Evolutionary conservation across 2,329 filamentous ascomycete species (phyloP).

Genomic region (Saccharata proteae): DNA sequence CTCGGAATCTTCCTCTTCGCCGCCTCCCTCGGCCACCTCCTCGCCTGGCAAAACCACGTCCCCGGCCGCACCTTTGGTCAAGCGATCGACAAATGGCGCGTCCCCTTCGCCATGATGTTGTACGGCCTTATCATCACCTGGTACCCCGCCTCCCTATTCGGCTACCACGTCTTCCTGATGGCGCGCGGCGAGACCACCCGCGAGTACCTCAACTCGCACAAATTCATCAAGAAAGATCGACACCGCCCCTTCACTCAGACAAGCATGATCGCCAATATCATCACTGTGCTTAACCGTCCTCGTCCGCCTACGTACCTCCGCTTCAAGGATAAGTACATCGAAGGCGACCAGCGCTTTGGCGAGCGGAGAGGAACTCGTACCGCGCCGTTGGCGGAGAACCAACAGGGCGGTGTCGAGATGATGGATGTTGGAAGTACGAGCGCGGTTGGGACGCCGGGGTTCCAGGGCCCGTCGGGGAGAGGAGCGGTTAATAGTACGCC

Average conservation of each 20-base stretch:
- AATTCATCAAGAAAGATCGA: slow-evolving; percentile 83
- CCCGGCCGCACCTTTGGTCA: slow-evolving; percentile 51
- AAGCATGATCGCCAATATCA: slow-evolving; percentile 63
- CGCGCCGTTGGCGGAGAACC: slow-evolving; percentile 36
- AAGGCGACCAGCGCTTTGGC: slow-evolving; percentile 78
- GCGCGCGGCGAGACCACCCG: slow-evolving; percentile 86
- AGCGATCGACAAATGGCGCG: slow-evolving; percentile 58
- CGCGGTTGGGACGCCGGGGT: slow-evolving; percentile 12
- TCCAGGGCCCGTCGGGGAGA: slow-evolving; percentile 20
- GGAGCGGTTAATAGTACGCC: not conserved
- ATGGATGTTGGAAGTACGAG: slow-evolving; percentile 31
- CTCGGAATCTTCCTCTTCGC: slow-evolving; percentile 65
- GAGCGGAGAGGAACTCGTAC: slow-evolving; percentile 40
- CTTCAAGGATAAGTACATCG: slow-evolving; percentile 65
- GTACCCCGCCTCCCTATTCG: slow-evolving; percentile 74
- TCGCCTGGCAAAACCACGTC: slow-evolving; percentile 56
- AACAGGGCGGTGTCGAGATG: slow-evolving; percentile 58
- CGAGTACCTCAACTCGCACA: slow-evolving; percentile 92
- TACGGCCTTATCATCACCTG: slow-evolving; percentile 62
- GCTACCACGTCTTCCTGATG: slow-evolving; percentile 87
- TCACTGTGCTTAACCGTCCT: slow-evolving; percentile 69
- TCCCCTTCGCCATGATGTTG: slow-evolving; percentile 80
- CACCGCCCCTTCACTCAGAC: slow-evolving; percentile 83
- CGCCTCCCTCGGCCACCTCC: slow-evolving; percentile 67
- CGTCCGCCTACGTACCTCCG: slow-evolving; percentile 77